These are phyloP conservation scores for Pelargonium myrrhifolium DNA, from an alignment of 441 rosid species.

Conservation along the genomic window DNA sequence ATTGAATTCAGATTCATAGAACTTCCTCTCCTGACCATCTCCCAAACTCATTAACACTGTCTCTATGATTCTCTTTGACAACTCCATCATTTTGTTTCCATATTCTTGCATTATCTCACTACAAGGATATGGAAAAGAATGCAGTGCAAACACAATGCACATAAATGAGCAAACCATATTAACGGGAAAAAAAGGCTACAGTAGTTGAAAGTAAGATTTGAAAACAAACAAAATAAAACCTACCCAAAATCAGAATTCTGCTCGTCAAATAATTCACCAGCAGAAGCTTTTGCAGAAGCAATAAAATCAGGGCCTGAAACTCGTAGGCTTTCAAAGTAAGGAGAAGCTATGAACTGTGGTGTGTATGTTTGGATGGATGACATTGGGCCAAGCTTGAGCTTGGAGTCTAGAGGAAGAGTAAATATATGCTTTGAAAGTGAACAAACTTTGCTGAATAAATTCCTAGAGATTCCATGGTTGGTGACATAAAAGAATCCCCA, in stretches of 20 bases:
- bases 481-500: conserved; percentile 63
- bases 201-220: neutral
- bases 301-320: conserved; percentile 58
- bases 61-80: conserved; percentile 44
- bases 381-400: conserved; percentile 59
- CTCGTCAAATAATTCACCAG: conserved; percentile 39
- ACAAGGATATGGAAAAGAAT: conserved; percentile 6
- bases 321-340: conserved; percentile 55
- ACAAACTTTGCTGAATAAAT: conserved; percentile 32
- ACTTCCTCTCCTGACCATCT: conserved; percentile 32
- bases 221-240: neutral
- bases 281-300: conserved; percentile 40
- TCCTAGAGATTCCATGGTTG: conserved; percentile 52
- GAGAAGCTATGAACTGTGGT: conserved; percentile 61
- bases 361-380: conserved; percentile 40
- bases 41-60: conserved; percentile 41
- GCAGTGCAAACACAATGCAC: conserved; percentile 5
- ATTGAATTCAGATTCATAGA: conserved; percentile 37
- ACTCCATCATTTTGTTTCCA: conserved; percentile 46
- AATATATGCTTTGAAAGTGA: conserved; percentile 39
- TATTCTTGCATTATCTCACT: conserved; percentile 49
- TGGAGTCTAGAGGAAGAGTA: conserved; percentile 41
- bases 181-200: conserved; percentile 13
- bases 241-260: conserved; percentile 41
- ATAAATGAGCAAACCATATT: conserved; percentile 10